These are phyloP conservation scores for Clarireedia monteithiana DNA, from an alignment of 2,329 filamentous ascomycete genomes.

Conservation along the genomic window DNA sequence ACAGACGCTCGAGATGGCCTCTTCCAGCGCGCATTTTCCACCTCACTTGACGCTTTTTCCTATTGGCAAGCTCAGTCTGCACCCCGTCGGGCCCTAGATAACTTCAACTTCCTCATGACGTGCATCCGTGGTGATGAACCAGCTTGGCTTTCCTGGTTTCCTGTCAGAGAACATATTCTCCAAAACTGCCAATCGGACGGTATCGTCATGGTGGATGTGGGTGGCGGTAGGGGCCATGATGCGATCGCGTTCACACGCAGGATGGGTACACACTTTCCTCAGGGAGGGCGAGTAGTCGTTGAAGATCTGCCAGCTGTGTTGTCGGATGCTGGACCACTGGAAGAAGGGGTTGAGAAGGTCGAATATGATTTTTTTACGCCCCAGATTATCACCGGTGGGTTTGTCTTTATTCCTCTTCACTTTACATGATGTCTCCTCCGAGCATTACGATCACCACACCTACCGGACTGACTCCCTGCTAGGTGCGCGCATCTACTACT, in stretches of 20 bases:
- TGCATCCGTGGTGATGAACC: neutral
- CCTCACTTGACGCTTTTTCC: neutral
- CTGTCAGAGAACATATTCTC: neutral
- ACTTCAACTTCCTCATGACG: neutral
- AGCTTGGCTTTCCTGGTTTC: neutral
- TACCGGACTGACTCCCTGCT: too few relatives aligned
- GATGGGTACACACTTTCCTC: neutral
- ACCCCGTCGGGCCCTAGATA: neutral
- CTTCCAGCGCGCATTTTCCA: neutral
- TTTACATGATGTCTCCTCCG: neutral
- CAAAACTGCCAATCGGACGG: neutral
- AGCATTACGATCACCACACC: too few relatives aligned
- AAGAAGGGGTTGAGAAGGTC: neutral
- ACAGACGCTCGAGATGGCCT: neutral
- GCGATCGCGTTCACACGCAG: neutral
- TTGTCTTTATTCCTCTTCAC: neutral
- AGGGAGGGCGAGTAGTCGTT: neutral
- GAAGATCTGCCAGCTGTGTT: neutral
- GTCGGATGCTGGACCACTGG: neutral
- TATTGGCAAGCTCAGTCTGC: neutral
- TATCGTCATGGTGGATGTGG: neutral
- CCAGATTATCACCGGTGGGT: neutral
- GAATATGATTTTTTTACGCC: neutral
- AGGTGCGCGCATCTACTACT: conserved; percentile 29
- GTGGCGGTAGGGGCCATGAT: neutral